Base-by-base conservation (phyloP, 352 stramenopile species). In the Phytophthora fragariae region DNA sequence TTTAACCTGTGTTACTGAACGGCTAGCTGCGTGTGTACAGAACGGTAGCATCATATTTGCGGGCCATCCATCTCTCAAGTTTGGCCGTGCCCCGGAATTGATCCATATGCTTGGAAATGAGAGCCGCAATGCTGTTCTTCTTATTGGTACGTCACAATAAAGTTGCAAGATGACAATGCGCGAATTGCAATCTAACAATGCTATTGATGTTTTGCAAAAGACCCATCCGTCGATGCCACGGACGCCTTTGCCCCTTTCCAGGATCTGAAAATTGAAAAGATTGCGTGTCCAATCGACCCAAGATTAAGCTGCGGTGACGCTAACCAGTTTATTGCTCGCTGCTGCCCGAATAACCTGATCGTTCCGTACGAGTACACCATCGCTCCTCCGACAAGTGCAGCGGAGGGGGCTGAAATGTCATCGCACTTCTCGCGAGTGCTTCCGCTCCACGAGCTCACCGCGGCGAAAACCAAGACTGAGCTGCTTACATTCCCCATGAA, bases 281-380 rank as follows among this genome's bases (percentile, higher is more conserved):
- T 95, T 74, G 65, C 75, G 33, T 93, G 86, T 24, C 84, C 86
- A 11, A 94, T 97, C 35, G 90, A 97, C 39, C 82, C 88, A 17
- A 81, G 88, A 7, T 74, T 97, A 62, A 93, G 84, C 62, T 97
- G 90, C 62, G 90, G 90, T 1, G 89, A 97, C 56, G 90, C 85
- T 27, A 97, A 97, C 65, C 90, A 94, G 69, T 89, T 97, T 33
- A 91, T 97, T 47, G 83, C 89, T 2, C 86, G 90, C 4, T 97
- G 90, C 60, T 84, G 75, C 12, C 90, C 90, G 7, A 82, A 85
- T 6, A 91, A 81, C 31, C 67, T 97, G 6, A 81, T 97, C 53
- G 68, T 95, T 0, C 87, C 90, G 0, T 65, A 82, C 29, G 89
- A 95, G 29, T 94, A 87, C 60, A 88, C 76, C 8, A 33, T 82